Percentiles rank a stretch among this genome's conserved stretches.
phyloP scores from a whole-genome alignment of 2,329 filamentous ascomycete genomes.

The Davidsoniella neocaledoniae region DNA sequence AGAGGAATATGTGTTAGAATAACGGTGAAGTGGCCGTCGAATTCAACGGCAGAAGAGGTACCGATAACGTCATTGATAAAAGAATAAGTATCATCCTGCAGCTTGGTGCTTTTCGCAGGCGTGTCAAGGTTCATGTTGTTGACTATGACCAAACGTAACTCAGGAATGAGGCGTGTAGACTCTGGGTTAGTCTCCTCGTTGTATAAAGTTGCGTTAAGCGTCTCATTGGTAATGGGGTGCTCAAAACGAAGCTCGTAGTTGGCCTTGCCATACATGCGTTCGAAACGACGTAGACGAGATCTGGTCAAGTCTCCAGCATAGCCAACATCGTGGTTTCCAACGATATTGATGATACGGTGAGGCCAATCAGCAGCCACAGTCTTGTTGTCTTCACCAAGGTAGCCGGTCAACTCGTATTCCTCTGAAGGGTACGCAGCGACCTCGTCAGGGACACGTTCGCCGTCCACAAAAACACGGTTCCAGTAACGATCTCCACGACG shows the following conservation, averaged over 20 bases:
- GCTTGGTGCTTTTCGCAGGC: conserved; percentile 46
- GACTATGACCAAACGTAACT: conserved; percentile 67
- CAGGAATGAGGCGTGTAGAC: conserved; percentile 37
- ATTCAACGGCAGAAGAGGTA: conserved; percentile 42
- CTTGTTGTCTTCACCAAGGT: conserved; percentile 24
- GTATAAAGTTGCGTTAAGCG: conserved; percentile 25
- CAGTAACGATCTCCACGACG: conserved; percentile 59
- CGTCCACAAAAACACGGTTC: conserved; percentile 59
- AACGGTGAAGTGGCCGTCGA: conserved; percentile 55
- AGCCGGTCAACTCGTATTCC: conserved; percentile 33
- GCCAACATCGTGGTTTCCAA: conserved; percentile 90
- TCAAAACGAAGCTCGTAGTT: conserved; percentile 79
- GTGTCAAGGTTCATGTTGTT: conserved; percentile 92
- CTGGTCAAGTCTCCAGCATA: conserved; percentile 81
- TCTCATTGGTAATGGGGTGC: conserved; percentile 29
- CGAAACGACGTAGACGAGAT: conserved; percentile 64
- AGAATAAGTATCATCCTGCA: conserved; percentile 61
- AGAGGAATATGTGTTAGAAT: conserved; percentile 85
- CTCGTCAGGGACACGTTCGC: conserved; percentile 43
- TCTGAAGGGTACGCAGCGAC: conserved; percentile 30
- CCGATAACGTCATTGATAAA: conserved; percentile 58
- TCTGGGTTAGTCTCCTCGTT: conserved; percentile 27
- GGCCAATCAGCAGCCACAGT: conserved; percentile 38
- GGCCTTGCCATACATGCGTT: conserved; percentile 65
- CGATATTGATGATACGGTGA: conserved; percentile 71